Base-by-base conservation (phyloP, 805 yeast genomes). In the Cephaloascus albidus region DNA sequence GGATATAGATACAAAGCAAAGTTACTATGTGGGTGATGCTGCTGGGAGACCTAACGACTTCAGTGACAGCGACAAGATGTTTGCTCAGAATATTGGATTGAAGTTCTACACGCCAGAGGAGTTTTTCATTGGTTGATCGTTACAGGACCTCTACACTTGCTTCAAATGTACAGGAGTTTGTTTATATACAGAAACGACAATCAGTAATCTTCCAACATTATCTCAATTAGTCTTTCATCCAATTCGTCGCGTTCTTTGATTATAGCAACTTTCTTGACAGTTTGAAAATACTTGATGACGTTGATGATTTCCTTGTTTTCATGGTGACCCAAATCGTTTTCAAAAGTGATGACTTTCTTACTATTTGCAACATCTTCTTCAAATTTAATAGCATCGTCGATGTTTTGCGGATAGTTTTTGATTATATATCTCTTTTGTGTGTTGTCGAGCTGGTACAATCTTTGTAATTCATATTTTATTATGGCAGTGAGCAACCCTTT, bases 11-110 rank as follows among this genome's bases (percentile, higher is more conserved):
- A 37, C 40, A 19, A 15, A 23, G 15, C 33, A 36, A 18, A 74
- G 85, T 38, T 65, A 79, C 39, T 93, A 61, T 55, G 89, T 88
- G n/a, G 98, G 98, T 4, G 98, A 90, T 62, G 97, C 97, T 0
- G 97, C 96, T 4, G 98, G 97, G 1, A 66, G 97, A 39, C 51
- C 54, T 2, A 57, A 52, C 0, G 97, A 90, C 57, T 84, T 81
- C 53, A 85, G 93, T 66, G 88, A 85, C 48, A 74, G 84, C 37
- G 98, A 90, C 56, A 57, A 54, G 45, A 53, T 43, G 40, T 89
- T 89, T 66, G 96, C 97, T 0, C 45, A 64, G 34, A 68, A 63
- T 16, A 51, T 72, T 1, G 75, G 74, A 0, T 35, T 87, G 2
- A 44, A 47, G 17, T 90, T 86, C 51, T 60, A 61, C 38, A 61